phyloP scores from a whole-genome alignment of 208 protist species.

The Novymonas esmeraldas region DNA sequence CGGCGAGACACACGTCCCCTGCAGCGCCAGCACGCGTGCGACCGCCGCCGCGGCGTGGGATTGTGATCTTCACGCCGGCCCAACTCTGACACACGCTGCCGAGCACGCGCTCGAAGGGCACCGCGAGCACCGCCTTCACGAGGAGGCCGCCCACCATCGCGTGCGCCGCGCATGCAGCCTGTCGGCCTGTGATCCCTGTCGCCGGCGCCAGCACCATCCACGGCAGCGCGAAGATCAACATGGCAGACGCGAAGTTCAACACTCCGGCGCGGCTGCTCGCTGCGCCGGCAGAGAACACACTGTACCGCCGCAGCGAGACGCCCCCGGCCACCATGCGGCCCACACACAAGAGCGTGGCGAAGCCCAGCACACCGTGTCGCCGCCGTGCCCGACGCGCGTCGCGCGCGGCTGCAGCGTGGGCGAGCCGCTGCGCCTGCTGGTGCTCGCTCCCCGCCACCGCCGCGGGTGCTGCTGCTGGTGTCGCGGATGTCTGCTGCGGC shows the following conservation, averaged over 20 bases:
- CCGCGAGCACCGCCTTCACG: conserved; percentile 35
- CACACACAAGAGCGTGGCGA: conserved; percentile 3
- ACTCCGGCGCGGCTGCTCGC: conserved; percentile 12
- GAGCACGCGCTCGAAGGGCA: conserved; percentile 34
- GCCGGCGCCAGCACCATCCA: conserved; percentile 34
- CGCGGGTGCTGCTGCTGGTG: not conserved
- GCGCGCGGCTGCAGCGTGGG: conserved; percentile 8
- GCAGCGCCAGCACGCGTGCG: conserved; percentile 12
- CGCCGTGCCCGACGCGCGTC: conserved; percentile 4
- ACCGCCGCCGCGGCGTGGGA: too few species aligned
- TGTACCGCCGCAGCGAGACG: conserved; percentile 17
- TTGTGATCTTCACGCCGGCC: conserved; percentile 21
- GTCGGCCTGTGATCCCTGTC: conserved; percentile 6
- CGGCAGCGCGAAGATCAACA: conserved; percentile 32
- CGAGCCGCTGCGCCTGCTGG: not conserved
- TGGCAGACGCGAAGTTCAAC: conserved; percentile 24
- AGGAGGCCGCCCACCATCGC: conserved; percentile 29
- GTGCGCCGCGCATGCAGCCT: conserved; percentile 19
- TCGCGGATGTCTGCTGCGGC: not conserved
- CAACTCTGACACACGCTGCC: conserved; percentile 29
- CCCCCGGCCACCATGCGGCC: conserved; percentile 18
- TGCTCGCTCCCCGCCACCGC: too few species aligned
- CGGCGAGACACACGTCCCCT: not conserved
- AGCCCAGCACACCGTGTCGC: conserved; percentile 15
- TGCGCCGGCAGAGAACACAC: conserved; percentile 4